These are phyloP conservation scores for Aspergillus oerlinghausenensis DNA, from an alignment of 2,329 filamentous ascomycete genomes.

Conservation along the genomic window DNA sequence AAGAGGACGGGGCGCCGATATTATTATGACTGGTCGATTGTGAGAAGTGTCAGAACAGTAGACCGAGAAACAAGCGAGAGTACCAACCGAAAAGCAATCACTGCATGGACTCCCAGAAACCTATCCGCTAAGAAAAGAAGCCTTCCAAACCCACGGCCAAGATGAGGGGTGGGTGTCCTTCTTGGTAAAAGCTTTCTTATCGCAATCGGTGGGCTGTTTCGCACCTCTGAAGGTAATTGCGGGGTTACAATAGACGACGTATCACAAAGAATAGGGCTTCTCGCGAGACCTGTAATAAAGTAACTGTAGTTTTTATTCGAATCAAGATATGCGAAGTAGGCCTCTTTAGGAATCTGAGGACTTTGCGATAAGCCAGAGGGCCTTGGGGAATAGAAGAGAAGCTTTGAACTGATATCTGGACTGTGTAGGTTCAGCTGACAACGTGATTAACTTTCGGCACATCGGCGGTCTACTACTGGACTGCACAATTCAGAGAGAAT, in stretches of 20 bases:
- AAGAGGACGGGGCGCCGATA: not conserved
- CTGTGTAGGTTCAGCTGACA: not conserved
- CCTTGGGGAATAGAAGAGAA: not conserved
- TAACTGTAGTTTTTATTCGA: not conserved
- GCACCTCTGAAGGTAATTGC: not conserved
- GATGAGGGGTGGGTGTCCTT: not conserved
- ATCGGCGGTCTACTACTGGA: not conserved
- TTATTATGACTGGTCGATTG: not conserved
- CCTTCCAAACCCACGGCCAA: not conserved
- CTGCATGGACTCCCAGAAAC: not conserved
- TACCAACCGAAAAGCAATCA: not conserved
- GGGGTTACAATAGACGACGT: not conserved
- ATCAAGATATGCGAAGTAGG: not conserved
- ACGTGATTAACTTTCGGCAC: not conserved
- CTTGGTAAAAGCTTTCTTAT: not conserved
- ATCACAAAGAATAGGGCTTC: not conserved
- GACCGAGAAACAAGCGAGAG: not conserved
- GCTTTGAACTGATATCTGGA: not conserved
- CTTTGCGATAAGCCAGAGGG: not conserved
- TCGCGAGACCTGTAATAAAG: not conserved
- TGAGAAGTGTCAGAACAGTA: not conserved
- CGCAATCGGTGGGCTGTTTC: not conserved
- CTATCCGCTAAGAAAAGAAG: not conserved
- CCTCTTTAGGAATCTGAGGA: not conserved
- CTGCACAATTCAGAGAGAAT: not conserved